Evolutionary conservation across 495 filamentous ascomycete genomes (phyloP).

Genomic region (Massariosphaeria phaeospora): DNA sequence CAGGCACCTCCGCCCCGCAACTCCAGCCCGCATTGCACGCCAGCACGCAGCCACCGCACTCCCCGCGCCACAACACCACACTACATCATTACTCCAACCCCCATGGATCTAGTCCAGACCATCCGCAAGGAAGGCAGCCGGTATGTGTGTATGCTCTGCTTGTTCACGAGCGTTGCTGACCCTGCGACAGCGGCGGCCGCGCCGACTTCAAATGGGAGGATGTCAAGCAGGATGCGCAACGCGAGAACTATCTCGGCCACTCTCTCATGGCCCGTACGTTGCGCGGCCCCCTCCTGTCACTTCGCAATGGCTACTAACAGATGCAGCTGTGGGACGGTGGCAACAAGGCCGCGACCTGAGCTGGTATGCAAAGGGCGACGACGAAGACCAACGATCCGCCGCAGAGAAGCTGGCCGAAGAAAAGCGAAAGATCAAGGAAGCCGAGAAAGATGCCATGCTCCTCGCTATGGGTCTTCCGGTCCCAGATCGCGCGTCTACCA

Average conservation of each 20-base stretch:
- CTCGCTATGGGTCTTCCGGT: slow-evolving; percentile 74
- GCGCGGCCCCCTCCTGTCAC: background rate
- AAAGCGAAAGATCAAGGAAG: slow-evolving; percentile 77
- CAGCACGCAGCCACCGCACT: background rate
- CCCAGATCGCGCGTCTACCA: slow-evolving; percentile 36
- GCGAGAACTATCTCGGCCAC: slow-evolving; percentile 97
- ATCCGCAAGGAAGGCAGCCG: slow-evolving; percentile 89
- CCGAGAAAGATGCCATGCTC: slow-evolving; percentile 84
- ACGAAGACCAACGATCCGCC: slow-evolving; percentile 25
- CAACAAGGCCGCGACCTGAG: slow-evolving; percentile 78
- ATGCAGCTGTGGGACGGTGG: slow-evolving; percentile 81
- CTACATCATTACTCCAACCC: slow-evolving; percentile 13
- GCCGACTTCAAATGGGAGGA: slow-evolving; percentile 96
- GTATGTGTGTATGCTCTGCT: slow-evolving; percentile 37
- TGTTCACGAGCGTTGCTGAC: slow-evolving; percentile 16
- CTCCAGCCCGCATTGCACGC: background rate
- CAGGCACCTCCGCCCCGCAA: background rate
- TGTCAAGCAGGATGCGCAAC: slow-evolving; percentile 77
- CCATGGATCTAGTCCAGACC: slow-evolving; percentile 89
- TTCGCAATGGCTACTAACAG: slow-evolving; percentile 2
- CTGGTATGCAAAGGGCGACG: slow-evolving; percentile 81
- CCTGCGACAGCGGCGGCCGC: slow-evolving; percentile 63
- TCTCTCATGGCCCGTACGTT: slow-evolving; percentile 72
- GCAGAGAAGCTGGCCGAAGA: slow-evolving; percentile 72
- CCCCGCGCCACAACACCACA: slow-evolving; percentile 2